These are phyloP conservation scores for Blastosporella zonata DNA, from an alignment of 1,284 basidiomycete species.

Conservation along the genomic window DNA sequence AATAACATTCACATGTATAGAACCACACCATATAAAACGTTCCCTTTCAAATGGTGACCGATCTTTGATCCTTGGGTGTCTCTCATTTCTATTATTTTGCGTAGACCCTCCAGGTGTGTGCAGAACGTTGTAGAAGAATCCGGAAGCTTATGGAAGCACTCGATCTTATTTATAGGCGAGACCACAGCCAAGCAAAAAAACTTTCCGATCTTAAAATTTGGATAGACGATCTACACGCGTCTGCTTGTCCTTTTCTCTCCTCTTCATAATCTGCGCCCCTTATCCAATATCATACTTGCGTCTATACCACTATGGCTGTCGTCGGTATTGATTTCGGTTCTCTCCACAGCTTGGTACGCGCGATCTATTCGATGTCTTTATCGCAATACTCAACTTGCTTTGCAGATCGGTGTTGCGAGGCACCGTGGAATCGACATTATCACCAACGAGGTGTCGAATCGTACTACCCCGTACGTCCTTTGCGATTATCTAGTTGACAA, in stretches of 20 bases:
- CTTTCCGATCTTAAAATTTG: constrained; percentile 22
- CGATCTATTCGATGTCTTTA: constrained; percentile 8
- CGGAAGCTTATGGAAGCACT: constrained; percentile 20
- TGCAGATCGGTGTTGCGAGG: constrained; percentile 87
- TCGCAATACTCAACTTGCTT: constrained; percentile 17
- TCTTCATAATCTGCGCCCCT: constrained; percentile 12
- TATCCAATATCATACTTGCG: constrained; percentile 16
- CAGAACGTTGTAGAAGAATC: constrained; percentile 20
- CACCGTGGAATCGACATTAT: constrained; percentile 95
- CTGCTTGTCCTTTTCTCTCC: constrained; percentile 4
- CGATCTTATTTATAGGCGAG: constrained; percentile 18
- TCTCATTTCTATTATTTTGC: no score
- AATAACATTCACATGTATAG: no score
- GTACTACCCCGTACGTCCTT: constrained; percentile 78
- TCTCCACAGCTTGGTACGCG: constrained; percentile 79
- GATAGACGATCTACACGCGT: constrained; percentile 9
- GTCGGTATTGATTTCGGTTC: constrained; percentile 92
- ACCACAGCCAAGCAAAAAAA: constrained; percentile 20
- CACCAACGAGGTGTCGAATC: constrained; percentile 93
- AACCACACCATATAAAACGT: no score
- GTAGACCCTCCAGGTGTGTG: no score
- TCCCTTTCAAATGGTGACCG: no score
- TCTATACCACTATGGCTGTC: constrained; percentile 62
- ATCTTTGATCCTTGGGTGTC: no score
- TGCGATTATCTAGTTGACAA: background rate